Evolutionary conservation across 176 grass and related monocot genomes (phyloP).

Genomic region (Areca catechu): DNA sequence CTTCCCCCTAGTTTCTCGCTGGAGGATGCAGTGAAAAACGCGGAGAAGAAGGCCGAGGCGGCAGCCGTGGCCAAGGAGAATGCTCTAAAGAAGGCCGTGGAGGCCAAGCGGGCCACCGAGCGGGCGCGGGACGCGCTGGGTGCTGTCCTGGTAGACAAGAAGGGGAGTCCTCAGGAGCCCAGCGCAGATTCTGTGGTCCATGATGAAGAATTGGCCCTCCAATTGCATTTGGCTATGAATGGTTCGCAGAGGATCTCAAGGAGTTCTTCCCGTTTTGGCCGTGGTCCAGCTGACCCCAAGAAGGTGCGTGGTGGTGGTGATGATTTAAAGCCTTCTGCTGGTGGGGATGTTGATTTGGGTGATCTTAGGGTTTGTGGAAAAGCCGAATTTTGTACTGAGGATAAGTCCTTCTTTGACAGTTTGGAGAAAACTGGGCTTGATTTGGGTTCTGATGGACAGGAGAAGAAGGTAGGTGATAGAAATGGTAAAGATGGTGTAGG

Average conservation of each 20-base stretch:
- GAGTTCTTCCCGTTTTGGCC: slow-evolving; percentile 11
- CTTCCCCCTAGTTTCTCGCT: not conserved
- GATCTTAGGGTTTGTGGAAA: too few species aligned
- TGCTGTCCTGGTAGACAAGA: not conserved
- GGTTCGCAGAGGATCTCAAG: slow-evolving; percentile 54
- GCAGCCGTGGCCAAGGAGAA: slow-evolving; percentile 7
- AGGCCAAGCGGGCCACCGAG: slow-evolving; percentile 16
- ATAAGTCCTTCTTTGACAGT: slow-evolving; percentile 36
- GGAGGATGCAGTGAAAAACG: slow-evolving; percentile 14
- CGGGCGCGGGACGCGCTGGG: slow-evolving; percentile 3
- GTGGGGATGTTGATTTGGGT: not conserved
- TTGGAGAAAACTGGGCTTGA: not conserved
- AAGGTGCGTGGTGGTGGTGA: slow-evolving; percentile 3
- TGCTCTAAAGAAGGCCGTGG: slow-evolving; percentile 13
- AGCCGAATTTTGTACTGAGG: slow-evolving; percentile 32
- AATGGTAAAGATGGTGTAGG: not conserved
- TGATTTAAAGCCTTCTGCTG: not conserved
- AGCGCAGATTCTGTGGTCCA: slow-evolving; percentile 5
- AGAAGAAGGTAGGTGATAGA: slow-evolving; percentile 3
- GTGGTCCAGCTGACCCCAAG: not conserved
- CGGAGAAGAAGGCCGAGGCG: not conserved
- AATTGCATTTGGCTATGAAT: slow-evolving; percentile 63
- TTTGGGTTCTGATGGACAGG: not conserved
- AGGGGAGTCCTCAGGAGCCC: not conserved
- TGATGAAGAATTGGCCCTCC: slow-evolving; percentile 46